Conservation (phyloP, 176 grass and related monocot genomes). For the Chloris gayana region DNA sequence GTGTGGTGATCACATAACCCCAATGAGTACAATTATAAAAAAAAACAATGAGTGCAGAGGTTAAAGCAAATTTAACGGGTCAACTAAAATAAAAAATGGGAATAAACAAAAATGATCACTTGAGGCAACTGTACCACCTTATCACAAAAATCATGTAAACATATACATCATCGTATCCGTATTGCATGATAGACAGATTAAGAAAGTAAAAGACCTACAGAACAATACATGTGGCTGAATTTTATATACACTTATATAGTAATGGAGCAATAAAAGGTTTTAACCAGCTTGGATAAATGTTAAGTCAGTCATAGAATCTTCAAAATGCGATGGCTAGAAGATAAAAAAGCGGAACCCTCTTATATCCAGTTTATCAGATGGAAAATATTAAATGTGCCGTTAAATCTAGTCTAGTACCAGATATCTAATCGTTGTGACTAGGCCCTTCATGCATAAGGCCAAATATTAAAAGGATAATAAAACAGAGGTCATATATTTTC, state of each 20-base stretch:
- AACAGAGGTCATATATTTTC: background rate
- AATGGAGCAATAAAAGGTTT: background rate
- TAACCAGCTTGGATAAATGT: background rate
- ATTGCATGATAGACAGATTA: background rate
- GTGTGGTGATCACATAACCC: background rate
- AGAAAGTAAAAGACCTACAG: background rate
- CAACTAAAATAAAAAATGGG: background rate
- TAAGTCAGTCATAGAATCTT: background rate
- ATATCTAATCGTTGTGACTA: constrained; percentile 2
- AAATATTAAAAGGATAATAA: background rate
- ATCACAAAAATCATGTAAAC: background rate
- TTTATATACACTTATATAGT: background rate
- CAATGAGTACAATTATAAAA: background rate
- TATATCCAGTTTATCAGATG: constrained; percentile 4
- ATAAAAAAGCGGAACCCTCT: background rate
- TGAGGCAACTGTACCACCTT: background rate
- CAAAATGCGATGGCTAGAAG: background rate
- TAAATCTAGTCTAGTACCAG: background rate
- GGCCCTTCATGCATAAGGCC: constrained; percentile 1
- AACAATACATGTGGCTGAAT: background rate
- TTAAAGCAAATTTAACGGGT: background rate
- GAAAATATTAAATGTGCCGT: background rate
- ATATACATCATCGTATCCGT: background rate
- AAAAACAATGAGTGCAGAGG: background rate
- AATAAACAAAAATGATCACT: background rate